These are phyloP conservation scores for Penicillium sp. DNA, from an alignment of 2,329 filamentous ascomycete species.

Conservation along the genomic window DNA sequence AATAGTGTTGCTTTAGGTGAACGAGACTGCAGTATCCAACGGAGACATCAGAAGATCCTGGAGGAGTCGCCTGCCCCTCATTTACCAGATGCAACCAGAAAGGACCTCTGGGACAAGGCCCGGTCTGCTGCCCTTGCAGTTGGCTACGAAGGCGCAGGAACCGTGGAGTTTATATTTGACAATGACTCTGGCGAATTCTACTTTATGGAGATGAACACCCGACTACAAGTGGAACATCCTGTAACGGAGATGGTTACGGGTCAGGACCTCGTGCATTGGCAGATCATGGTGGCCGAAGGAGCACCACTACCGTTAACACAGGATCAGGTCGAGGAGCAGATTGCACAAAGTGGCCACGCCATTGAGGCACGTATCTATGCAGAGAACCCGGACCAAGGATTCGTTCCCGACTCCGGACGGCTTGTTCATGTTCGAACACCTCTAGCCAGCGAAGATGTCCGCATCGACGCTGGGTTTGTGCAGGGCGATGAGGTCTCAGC, in stretches of 20 bases:
- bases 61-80: conserved; percentile 62
- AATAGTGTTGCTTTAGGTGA: conserved; percentile 61
- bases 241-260: conserved; percentile 77
- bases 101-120: conserved; percentile 61
- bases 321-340: conserved; percentile 60
- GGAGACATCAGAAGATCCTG: conserved; percentile 61
- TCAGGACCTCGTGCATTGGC: conserved; percentile 86
- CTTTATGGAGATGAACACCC: conserved; percentile 70
- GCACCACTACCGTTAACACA: conserved; percentile 62
- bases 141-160: conserved; percentile 60
- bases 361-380: conserved; percentile 97
- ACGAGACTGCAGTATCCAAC: conserved; percentile 60
- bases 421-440: conserved; percentile 79
- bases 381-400: conserved; percentile 84
- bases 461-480: conserved; percentile 89
- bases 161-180: conserved; percentile 65
- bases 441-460: conserved; percentile 60
- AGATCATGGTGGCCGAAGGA: conserved; percentile 76
- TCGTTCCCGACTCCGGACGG: conserved; percentile 87
- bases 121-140: conserved; percentile 58
- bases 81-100: conserved; percentile 53
- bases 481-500: conserved; percentile 88
- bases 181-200: conserved; percentile 61
- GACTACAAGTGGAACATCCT: conserved; percentile 93
- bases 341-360: conserved; percentile 70